Conservation (phyloP, 2,329 filamentous ascomycete species). For the Penicillium sp. region DNA sequence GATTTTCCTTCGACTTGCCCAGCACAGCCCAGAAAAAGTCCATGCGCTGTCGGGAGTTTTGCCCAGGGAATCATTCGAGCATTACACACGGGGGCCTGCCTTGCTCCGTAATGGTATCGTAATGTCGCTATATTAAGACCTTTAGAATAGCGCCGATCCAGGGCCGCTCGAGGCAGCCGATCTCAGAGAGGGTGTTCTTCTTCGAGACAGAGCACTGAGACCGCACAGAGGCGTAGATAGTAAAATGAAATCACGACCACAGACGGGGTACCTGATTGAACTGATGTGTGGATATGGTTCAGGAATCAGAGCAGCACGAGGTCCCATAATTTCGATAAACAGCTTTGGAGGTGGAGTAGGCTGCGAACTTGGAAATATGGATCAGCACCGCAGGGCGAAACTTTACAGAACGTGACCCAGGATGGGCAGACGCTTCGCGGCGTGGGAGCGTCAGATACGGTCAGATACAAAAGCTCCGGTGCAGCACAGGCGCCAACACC, state of each 20-base stretch:
- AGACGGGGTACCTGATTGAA: conserved; percentile 1
- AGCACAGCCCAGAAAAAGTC: background rate
- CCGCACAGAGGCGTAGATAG: background rate
- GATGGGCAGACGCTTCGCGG: background rate
- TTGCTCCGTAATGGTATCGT: conserved; percentile 1
- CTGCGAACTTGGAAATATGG: background rate
- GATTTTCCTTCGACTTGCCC: background rate
- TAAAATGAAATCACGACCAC: background rate
- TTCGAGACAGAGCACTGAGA: background rate
- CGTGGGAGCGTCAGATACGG: conserved; percentile 2
- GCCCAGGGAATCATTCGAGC: conserved; percentile 6
- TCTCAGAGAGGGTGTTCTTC: background rate
- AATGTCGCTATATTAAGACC: conserved; percentile 9
- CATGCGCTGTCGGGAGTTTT: conserved; percentile 8
- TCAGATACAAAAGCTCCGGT: no score
- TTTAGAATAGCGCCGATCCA: conserved; percentile 13
- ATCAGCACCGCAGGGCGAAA: background rate
- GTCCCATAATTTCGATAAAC: conserved; percentile 17
- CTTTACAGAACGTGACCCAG: background rate
- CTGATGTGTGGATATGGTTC: background rate
- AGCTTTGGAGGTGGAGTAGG: conserved; percentile 7
- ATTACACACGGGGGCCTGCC: conserved; percentile 7
- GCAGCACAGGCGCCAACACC: background rate
- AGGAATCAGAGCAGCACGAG: conserved; percentile 10
- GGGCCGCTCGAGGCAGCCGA: conserved; percentile 1